Conservation (phyloP, 202 grass and related monocot genomes). For the Bolboschoenoplectus hybrid region DNA sequence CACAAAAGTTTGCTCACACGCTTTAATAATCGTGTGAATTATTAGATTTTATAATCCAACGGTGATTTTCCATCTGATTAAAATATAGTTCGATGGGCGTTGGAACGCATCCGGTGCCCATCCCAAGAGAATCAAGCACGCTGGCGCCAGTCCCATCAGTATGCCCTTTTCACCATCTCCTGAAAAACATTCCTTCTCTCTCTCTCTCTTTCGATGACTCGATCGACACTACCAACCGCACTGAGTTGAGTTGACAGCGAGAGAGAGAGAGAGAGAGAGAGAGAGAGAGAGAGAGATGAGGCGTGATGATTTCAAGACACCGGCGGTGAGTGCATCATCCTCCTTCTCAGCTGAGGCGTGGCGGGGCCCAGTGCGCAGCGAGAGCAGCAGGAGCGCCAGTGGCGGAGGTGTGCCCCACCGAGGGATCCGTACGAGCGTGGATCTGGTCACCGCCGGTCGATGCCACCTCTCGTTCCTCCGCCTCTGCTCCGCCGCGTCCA, state of each 20-base stretch:
- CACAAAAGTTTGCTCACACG: too few relatives aligned
- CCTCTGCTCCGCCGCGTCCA: slow-evolving; percentile 27
- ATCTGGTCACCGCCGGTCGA: slow-evolving; percentile 44
- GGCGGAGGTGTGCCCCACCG: not conserved
- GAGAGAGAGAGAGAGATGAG: slow-evolving; percentile 13
- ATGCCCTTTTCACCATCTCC: not conserved
- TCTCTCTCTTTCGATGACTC: not conserved
- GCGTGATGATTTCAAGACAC: slow-evolving; percentile 12
- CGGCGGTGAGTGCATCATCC: not conserved
- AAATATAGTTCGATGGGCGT: too few relatives aligned
- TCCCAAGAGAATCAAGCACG: not conserved
- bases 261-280: not conserved
- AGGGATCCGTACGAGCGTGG: slow-evolving; percentile 16
- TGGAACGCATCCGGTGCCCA: too few relatives aligned
- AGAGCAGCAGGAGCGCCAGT: slow-evolving; percentile 32
- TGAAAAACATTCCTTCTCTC: not conserved
- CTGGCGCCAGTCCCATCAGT: not conserved
- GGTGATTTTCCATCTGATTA: too few relatives aligned
- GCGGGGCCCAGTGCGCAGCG: slow-evolving; percentile 23
- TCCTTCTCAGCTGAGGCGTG: slow-evolving; percentile 27
- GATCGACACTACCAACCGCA: slow-evolving; percentile 12
- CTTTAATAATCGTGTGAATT: too few relatives aligned
- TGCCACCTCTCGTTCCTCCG: slow-evolving; percentile 54
- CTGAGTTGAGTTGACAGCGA: not conserved
- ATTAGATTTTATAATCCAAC: too few relatives aligned